Evolutionary conservation across 768 basidiomycete species (phyloP).

Genomic region (Gymnopilus dilepis): DNA sequence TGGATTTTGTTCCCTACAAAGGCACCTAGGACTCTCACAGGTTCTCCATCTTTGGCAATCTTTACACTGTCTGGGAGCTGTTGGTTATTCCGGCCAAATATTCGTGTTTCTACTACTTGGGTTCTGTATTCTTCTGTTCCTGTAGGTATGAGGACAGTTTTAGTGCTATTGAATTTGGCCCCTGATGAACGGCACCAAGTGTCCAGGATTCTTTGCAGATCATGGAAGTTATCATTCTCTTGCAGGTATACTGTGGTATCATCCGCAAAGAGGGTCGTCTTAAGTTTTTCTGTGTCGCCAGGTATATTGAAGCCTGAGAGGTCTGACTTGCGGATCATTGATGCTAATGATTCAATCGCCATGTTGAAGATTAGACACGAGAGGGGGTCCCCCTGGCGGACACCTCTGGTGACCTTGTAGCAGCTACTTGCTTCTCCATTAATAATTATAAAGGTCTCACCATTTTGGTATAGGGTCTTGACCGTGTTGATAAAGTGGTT

Average conservation of each 20-base stretch:
- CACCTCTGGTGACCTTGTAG: constrained; percentile 38
- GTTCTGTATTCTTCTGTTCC: constrained; percentile 12
- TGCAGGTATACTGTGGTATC: constrained; percentile 44
- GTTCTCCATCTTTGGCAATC: constrained; percentile 34
- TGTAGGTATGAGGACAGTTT: constrained; percentile 36
- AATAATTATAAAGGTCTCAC: constrained; percentile 36
- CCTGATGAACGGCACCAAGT: constrained; percentile 45
- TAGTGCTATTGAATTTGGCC: constrained; percentile 46
- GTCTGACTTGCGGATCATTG: constrained; percentile 33
- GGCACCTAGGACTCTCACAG: constrained; percentile 37
- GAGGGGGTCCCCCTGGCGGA: constrained; percentile 41
- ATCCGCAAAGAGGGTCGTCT: constrained; percentile 44
- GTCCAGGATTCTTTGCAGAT: constrained; percentile 32
- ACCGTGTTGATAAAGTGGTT: constrained; percentile 33
- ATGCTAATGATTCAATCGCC: constrained; percentile 45
- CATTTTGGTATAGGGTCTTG: constrained; percentile 33
- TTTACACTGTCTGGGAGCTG: constrained; percentile 25
- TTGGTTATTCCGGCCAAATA: background rate
- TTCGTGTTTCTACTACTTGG: constrained; percentile 6
- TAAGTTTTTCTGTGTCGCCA: constrained; percentile 24
- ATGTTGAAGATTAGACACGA: constrained; percentile 46
- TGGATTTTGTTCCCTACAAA: constrained; percentile 35
- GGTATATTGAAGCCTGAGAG: constrained; percentile 33
- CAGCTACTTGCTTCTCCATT: constrained; percentile 35
- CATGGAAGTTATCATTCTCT: constrained; percentile 29